Conservation (phyloP, 2,329 filamentous ascomycete genomes). For the Orbilia quercus region DNA sequence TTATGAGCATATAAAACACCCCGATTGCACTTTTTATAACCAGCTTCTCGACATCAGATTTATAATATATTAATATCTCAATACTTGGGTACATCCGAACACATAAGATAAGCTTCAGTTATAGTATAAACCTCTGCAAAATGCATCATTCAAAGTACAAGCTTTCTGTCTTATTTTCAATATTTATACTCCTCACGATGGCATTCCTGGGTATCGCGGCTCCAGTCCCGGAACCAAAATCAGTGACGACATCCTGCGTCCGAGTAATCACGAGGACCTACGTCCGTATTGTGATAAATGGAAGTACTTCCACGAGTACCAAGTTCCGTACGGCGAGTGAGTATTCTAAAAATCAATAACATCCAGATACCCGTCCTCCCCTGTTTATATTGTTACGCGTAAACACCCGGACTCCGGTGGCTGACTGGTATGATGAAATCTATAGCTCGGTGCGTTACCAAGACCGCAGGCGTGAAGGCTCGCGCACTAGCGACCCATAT, state of each 20-base stretch:
- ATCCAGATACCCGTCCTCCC: too few relatives aligned
- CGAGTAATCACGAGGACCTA: constrained; percentile 23
- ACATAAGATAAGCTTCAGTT: too few relatives aligned
- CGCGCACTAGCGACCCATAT: constrained; percentile 23
- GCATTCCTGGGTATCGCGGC: constrained; percentile 5
- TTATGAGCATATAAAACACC: too few relatives aligned
- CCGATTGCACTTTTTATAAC: too few relatives aligned
- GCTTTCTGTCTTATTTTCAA: background rate
- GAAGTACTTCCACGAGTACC: constrained; percentile 19
- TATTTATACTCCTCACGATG: constrained; percentile 16
- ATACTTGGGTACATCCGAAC: too few relatives aligned
- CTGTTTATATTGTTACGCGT: background rate
- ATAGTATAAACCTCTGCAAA: background rate
- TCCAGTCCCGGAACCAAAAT: constrained; percentile 15
- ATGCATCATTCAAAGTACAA: constrained; percentile 11
- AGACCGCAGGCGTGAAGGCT: constrained; percentile 15
- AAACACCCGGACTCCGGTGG: background rate
- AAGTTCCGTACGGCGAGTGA: constrained; percentile 17
- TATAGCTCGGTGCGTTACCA: constrained; percentile 33
- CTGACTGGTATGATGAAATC: background rate
- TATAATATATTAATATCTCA: too few relatives aligned
- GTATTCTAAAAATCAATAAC: background rate
- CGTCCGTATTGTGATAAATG: constrained; percentile 16
- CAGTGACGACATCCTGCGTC: constrained; percentile 15
- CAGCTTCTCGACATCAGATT: too few relatives aligned